These are phyloP conservation scores for Pestalotiopsis sp. DNA, from an alignment of 2,329 filamentous ascomycete species.

Conservation along the genomic window DNA sequence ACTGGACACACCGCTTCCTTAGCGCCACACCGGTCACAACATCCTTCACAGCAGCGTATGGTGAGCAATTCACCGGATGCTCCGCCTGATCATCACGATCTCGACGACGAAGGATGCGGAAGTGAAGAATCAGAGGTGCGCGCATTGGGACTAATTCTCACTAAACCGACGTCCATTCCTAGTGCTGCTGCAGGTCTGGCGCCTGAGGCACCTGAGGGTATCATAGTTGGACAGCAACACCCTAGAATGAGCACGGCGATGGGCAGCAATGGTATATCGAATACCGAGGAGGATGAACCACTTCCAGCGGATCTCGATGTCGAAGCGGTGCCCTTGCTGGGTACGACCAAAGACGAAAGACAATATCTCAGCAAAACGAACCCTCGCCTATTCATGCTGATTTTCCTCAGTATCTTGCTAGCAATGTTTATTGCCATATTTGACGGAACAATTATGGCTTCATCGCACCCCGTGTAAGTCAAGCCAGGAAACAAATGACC, in stretches of 20 bases:
- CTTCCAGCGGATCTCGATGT: background rate
- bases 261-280: background rate
- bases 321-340: background rate
- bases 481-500: background rate
- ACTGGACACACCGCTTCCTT: background rate
- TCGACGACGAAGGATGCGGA: background rate
- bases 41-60: background rate
- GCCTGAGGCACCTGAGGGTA: background rate
- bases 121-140: background rate
- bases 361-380: constrained; percentile 50
- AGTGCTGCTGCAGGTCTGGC: background rate
- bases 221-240: background rate
- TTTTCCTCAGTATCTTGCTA: constrained; percentile 63
- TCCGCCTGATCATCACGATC: background rate
- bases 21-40: background rate
- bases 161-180: background rate
- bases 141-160: background rate
- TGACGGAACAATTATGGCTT: constrained; percentile 81
- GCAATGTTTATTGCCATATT: constrained; percentile 66
- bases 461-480: constrained; percentile 68
- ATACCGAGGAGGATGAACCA: background rate
- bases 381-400: constrained; percentile 60
- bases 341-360: constrained; percentile 16
- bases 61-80: background rate
- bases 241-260: background rate